phyloP scores from a whole-genome alignment of 2,329 filamentous ascomycete species.

The Falciphora oryzae region DNA sequence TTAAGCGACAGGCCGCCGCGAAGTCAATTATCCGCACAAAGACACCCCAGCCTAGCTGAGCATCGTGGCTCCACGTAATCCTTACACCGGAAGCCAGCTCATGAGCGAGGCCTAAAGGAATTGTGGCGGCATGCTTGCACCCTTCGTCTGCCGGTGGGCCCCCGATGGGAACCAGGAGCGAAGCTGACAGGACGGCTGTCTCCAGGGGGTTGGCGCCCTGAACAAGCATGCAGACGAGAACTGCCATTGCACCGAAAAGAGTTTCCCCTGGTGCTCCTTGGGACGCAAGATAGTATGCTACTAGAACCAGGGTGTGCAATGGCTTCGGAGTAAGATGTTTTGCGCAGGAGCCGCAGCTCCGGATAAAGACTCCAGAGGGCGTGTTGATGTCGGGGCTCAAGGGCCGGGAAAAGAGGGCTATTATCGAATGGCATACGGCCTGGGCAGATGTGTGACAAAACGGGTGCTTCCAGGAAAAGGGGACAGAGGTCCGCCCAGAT shows the following conservation, averaged over 20 bases:
- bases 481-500: slow-evolving; percentile 6
- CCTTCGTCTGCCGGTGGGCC: neutral
- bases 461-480: slow-evolving; percentile 12
- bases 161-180: neutral
- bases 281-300: neutral
- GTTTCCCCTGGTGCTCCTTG: neutral
- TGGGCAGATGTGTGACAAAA: slow-evolving; percentile 14
- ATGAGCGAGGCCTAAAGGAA: slow-evolving; percentile 2
- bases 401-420: slow-evolving; percentile 10
- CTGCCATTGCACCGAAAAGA: neutral
- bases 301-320: neutral
- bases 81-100: neutral
- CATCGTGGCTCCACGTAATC: neutral
- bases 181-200: neutral
- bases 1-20: neutral
- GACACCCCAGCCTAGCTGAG: neutral
- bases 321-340: neutral
- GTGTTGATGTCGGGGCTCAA: neutral
- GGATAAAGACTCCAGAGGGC: slow-evolving; percentile 7
- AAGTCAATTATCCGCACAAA: neutral
- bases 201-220: neutral
- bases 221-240: neutral
- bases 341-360: neutral
- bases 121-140: neutral
- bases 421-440: slow-evolving; percentile 11